Base-by-base conservation (phyloP, 345 rosid genomes). In the Kernera saxatilis region DNA sequence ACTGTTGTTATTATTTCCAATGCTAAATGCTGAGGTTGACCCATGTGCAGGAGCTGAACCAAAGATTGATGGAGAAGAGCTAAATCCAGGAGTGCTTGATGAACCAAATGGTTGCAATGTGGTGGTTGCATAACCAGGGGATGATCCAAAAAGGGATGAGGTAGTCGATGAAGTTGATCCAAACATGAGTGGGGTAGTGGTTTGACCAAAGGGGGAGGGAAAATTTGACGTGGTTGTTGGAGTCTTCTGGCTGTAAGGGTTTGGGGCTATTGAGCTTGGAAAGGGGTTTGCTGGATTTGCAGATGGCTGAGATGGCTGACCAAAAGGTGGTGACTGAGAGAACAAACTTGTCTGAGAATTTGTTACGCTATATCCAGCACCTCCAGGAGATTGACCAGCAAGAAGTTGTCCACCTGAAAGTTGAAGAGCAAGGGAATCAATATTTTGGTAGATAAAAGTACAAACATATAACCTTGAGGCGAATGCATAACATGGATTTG, bases 391-490 rank as follows among this genome's bases (percentile, higher is more conserved):
- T 71, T 83, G 97, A 79, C 87, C 82, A 66, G 83, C 46, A 71
- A 89, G 79, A 77, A 11, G 74, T 2, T 85, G 83, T 69, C 99
- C 99, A 74, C 97, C 99, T 94, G 84, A 73, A 74, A 41, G 43
- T 51, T 40, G 32, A 68, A 74, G 35, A 44, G 15, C 17, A 60
- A 51, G 69, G 50, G 13, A 45, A 69, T 50, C n/a, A 69, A 14
- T 62, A 62, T 44, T 18, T 54, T 61, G 30, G 45, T 22, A 45
- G 10, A 44, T 44, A 37, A 63, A 9, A 21, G n/a, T 14, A 62
- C 37, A 54, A 55, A 75, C 36, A 61, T 54, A 23, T 61, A 60
- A 57, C 37, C 46, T 33, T 33, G 45, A 27, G 17, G 41, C 17
- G 1, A 53, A 61, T 23, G 18, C 52, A 51, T 50, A 50, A 27